These are phyloP conservation scores for Quercus wislizeni DNA, from an alignment of 306 rosid genomes.

Conservation along the genomic window DNA sequence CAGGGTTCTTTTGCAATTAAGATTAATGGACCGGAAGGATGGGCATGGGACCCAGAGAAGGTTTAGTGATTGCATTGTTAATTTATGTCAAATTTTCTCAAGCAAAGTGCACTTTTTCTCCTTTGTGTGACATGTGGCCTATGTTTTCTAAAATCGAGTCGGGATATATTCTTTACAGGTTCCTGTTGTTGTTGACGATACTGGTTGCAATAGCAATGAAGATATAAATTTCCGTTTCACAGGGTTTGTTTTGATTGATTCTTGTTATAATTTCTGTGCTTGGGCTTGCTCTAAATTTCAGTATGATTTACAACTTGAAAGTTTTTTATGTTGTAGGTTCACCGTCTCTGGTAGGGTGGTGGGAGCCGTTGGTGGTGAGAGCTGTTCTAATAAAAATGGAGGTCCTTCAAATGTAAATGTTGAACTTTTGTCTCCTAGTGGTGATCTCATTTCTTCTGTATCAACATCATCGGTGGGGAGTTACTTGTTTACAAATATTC, in stretches of 20 bases:
- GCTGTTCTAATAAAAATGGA: slow-evolving; percentile 67
- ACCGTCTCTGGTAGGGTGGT: slow-evolving; percentile 83
- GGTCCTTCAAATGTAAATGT: slow-evolving; percentile 87
- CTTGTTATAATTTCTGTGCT: slow-evolving; percentile 3
- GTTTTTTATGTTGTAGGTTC: slow-evolving; percentile 55
- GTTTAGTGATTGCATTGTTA: slow-evolving; percentile 32
- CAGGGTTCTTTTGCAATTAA: slow-evolving; percentile 90
- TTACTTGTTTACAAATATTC: slow-evolving; percentile 72
- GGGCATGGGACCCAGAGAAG: slow-evolving; percentile 96
- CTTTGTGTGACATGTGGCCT: not conserved
- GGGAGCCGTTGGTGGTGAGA: slow-evolving; percentile 88
- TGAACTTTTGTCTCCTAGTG: slow-evolving; percentile 64
- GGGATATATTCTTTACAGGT: slow-evolving; percentile 48
- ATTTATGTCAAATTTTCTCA: not conserved
- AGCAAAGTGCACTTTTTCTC: not conserved
- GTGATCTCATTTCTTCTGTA: slow-evolving; percentile 68
- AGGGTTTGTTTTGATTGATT: slow-evolving; percentile 51
- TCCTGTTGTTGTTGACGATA: slow-evolving; percentile 73
- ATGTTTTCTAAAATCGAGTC: slow-evolving; percentile 16
- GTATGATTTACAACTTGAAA: slow-evolving; percentile 10
- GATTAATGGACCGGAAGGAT: slow-evolving; percentile 89
- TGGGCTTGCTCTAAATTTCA: slow-evolving; percentile 15
- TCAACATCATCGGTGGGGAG: slow-evolving; percentile 68
- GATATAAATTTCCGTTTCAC: slow-evolving; percentile 92
- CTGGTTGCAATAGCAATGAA: slow-evolving; percentile 90